A percentile compares a stretch with the other conserved stretches of the same genome.
These are phyloP conservation scores for Epithemia pelagica DNA, from an alignment of 108 stramenopile species.

Conservation along the genomic window DNA sequence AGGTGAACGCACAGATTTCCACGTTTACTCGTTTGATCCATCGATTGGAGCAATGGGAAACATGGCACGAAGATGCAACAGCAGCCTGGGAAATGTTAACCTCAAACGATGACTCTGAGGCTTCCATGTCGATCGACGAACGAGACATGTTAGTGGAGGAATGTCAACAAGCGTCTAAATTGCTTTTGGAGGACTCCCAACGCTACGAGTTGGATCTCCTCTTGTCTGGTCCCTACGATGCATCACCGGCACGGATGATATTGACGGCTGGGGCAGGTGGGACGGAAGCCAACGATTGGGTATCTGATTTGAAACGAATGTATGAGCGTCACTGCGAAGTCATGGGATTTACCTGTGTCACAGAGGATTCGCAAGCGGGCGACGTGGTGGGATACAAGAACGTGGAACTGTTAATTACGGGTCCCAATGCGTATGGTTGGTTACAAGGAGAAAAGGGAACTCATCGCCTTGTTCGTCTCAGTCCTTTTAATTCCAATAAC, in stretches of 20 bases:
- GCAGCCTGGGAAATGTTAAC: conserved; percentile 54
- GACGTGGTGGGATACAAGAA: conserved; percentile 86
- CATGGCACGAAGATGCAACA: conserved; percentile 35
- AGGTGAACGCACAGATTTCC: conserved; percentile 45
- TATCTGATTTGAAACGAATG: conserved; percentile 74
- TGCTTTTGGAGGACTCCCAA: conserved; percentile 41
- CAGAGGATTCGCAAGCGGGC: conserved; percentile 49
- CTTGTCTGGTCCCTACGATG: conserved; percentile 71
- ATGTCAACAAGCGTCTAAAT: conserved; percentile 27
- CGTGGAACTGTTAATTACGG: conserved; percentile 68
- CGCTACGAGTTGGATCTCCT: conserved; percentile 60
- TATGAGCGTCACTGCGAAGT: conserved; percentile 59
- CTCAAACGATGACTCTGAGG: not conserved
- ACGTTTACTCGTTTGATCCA: conserved; percentile 27
- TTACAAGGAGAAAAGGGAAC: conserved; percentile 91
- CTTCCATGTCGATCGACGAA: conserved; percentile 25
- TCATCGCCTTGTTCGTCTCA: conserved; percentile 86
- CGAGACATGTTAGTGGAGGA: conserved; percentile 42
- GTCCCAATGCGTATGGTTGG: conserved; percentile 60
- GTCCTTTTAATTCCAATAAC: conserved; percentile 90
- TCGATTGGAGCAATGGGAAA: conserved; percentile 43
- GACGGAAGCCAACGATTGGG: conserved; percentile 94
- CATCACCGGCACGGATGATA: conserved; percentile 68
- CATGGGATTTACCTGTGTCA: conserved; percentile 51
- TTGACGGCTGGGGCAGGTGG: conserved; percentile 97